These are phyloP conservation scores for Penicillium robsamsonii DNA, from an alignment of 495 filamentous ascomycete genomes.

Conservation along the genomic window DNA sequence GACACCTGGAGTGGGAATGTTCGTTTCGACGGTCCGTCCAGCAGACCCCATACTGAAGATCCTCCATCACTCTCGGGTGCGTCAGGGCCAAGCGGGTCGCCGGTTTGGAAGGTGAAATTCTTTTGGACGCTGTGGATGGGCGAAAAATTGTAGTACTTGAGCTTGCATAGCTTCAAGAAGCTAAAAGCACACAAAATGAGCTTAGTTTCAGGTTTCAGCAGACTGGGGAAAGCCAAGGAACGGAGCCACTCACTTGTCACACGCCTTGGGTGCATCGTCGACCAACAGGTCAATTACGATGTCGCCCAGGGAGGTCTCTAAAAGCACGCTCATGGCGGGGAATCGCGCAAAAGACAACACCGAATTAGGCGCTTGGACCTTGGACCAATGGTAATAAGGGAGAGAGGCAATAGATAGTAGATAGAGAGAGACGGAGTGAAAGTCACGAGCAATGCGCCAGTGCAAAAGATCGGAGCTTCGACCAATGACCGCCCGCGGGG, in stretches of 20 bases:
- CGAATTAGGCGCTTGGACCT: conserved; percentile 1
- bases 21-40: conserved; percentile 68
- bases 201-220: conserved; percentile 55
- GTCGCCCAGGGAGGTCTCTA: conserved; percentile 90
- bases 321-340: conserved; percentile 68
- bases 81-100: conserved; percentile 84
- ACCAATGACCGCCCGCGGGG: conserved; percentile 19
- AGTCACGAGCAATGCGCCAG: conserved; percentile 1
- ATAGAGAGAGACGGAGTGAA: conserved; percentile 8
- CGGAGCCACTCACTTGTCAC: conserved; percentile 73
- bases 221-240: conserved; percentile 26
- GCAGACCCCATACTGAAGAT: conserved; percentile 82
- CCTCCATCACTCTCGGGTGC: conserved; percentile 84
- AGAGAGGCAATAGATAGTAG: conserved; percentile 1
- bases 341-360: not conserved
- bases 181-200: conserved; percentile 49
- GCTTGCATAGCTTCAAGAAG: conserved; percentile 95
- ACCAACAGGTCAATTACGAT: conserved; percentile 89
- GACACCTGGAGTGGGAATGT: conserved; percentile 82
- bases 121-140: conserved; percentile 85
- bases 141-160: conserved; percentile 97
- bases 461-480: conserved; percentile 17
- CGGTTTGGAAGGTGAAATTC: conserved; percentile 91
- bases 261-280: conserved; percentile 81
- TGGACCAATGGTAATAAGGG: not conserved